Evolutionary conservation across 306 rosid species (phyloP).

Genomic region (Hippophae tibetana): DNA sequence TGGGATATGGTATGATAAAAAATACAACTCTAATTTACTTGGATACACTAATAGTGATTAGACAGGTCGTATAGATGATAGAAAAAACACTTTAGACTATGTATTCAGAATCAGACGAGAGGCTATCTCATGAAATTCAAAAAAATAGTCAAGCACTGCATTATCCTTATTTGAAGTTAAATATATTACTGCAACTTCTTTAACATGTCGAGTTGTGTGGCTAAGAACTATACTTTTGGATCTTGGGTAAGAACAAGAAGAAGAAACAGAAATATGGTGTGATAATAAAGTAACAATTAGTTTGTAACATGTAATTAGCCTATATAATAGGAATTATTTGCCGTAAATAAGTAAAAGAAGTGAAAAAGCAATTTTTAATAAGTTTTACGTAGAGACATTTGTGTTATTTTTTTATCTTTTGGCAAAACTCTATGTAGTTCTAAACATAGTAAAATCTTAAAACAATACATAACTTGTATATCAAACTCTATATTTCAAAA

Average conservation of each 20-base stretch:
- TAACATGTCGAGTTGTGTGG: not conserved
- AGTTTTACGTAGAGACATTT: too few species aligned
- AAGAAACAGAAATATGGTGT: not conserved
- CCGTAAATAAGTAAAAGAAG: too few species aligned
- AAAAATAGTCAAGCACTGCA: too few species aligned
- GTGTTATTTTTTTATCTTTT: too few species aligned
- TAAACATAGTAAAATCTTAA: too few species aligned
- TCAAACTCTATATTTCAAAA: too few species aligned
- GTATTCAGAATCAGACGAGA: not conserved
- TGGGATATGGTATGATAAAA: not conserved
- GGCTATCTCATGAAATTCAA: slow-evolving; percentile 1
- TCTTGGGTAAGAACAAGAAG: not conserved
- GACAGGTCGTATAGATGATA: not conserved
- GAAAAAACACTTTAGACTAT: not conserved
- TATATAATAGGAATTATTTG: too few species aligned
- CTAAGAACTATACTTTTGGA: not conserved
- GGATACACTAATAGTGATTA: not conserved
- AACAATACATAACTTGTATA: too few species aligned
- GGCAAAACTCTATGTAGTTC: too few species aligned
- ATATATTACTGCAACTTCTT: not conserved
- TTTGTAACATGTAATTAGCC: too few species aligned
- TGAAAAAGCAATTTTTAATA: too few species aligned
- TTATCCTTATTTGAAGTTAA: not conserved
- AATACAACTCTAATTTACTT: not conserved
- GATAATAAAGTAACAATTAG: not conserved